A percentile compares a stretch with the other conserved stretches of the same genome.
phyloP scores from a whole-genome alignment of 805 yeast genomes.

The Candida saitoana region DNA sequence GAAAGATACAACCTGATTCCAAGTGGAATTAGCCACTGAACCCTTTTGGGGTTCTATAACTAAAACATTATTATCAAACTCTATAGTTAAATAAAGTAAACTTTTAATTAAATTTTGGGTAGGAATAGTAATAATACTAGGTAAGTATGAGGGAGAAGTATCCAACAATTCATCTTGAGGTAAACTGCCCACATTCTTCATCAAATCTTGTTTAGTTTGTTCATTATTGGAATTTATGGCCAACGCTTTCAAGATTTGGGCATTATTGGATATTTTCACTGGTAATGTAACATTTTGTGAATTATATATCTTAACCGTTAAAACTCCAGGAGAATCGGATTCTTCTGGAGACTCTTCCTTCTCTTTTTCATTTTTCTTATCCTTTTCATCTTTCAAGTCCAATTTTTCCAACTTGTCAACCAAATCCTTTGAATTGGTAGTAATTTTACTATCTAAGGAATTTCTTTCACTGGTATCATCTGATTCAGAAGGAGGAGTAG shows the following conservation, averaged over 20 bases:
- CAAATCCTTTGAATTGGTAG: conserved; percentile 19
- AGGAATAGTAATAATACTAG: conserved; percentile 54
- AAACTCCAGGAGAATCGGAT: conserved; percentile 53
- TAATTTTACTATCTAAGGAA: conserved; percentile 24
- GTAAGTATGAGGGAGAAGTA: conserved; percentile 38
- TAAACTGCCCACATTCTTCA: conserved; percentile 23
- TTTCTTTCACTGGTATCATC: conserved; percentile 13
- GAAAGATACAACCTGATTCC: conserved; percentile 87
- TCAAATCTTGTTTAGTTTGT: conserved; percentile 23
- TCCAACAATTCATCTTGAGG: conserved; percentile 12
- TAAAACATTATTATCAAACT: conserved; percentile 91
- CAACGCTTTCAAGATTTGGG: conserved; percentile 58
- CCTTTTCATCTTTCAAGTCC: not conserved
- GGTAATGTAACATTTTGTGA: conserved; percentile 70
- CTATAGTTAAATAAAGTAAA: conserved; percentile 80
- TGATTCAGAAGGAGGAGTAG: conserved; percentile 5
- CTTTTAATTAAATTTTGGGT: conserved; percentile 54
- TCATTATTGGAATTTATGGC: conserved; percentile 48
- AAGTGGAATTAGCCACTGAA: conserved; percentile 68
- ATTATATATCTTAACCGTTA: conserved; percentile 72
- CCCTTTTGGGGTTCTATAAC: conserved; percentile 85
- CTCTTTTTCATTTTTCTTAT: not conserved
- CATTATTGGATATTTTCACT: conserved; percentile 60
- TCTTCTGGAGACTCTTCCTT: not conserved
- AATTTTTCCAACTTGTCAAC: conserved; percentile 13